Conservation (phyloP, 2,329 filamentous ascomycete species). For the Cercospora janseana region DNA sequence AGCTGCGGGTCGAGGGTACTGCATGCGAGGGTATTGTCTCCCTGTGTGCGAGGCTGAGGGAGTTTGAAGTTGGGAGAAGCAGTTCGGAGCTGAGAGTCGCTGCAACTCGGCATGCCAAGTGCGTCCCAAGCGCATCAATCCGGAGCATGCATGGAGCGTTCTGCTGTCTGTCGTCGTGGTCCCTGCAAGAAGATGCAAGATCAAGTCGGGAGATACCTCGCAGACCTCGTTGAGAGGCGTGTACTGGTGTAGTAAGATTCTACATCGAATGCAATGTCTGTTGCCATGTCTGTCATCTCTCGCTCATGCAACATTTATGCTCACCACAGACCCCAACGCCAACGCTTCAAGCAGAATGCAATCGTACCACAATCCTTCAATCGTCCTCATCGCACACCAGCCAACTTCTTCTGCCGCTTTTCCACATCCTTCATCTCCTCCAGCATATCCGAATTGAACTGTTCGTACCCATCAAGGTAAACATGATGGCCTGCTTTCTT, state of each 20-base stretch:
- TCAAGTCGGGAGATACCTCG: too few species aligned
- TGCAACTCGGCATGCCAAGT: background rate
- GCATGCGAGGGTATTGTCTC: too few species aligned
- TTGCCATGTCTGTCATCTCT: too few species aligned
- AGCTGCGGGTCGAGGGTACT: too few species aligned
- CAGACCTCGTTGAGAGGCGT: too few species aligned
- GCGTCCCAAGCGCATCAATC: too few species aligned
- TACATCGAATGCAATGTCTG: too few species aligned
- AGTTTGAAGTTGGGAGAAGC: background rate
- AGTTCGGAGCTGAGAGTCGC: background rate
- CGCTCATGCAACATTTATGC: too few species aligned
- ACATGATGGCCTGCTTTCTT: slow-evolving; percentile 68
- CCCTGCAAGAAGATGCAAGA: too few species aligned
- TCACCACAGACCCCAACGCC: background rate
- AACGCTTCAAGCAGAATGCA: background rate
- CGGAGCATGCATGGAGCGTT: too few species aligned
- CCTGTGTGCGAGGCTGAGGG: background rate
- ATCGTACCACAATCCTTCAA: background rate
- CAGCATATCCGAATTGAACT: slow-evolving; percentile 66
- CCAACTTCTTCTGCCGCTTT: slow-evolving; percentile 38
- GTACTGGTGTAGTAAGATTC: too few species aligned
- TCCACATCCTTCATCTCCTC: slow-evolving; percentile 66
- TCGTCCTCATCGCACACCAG: background rate
- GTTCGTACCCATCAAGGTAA: slow-evolving; percentile 67
- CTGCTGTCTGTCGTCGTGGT: too few species aligned